Percentiles rank a stretch among this genome's conserved stretches.
Conservation (phyloP, 768 basidiomycete species). For the Candolleomyces efflorescens region DNA sequence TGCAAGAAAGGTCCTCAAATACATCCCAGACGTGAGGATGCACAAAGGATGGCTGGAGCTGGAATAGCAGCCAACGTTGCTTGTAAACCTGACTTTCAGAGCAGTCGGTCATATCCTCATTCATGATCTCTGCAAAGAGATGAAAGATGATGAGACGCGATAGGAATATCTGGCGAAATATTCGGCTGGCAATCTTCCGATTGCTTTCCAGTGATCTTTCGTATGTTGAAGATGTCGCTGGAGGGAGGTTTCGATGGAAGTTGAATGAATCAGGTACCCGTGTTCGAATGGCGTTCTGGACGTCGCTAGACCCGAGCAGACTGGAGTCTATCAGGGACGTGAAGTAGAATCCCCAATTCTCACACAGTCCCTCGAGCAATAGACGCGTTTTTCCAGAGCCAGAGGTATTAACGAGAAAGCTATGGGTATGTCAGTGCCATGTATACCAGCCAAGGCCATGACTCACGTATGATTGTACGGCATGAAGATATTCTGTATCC, state of each 20-base stretch:
- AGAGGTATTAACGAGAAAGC: slow-evolving; percentile 44
- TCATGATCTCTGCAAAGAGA: slow-evolving; percentile 32
- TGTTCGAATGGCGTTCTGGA: slow-evolving; percentile 35
- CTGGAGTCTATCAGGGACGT: slow-evolving; percentile 41
- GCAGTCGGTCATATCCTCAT: slow-evolving; percentile 5
- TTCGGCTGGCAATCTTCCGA: slow-evolving; percentile 30
- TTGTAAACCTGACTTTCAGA: slow-evolving; percentile 17
- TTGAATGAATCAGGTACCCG: slow-evolving; percentile 30
- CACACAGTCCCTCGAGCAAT: slow-evolving; percentile 40
- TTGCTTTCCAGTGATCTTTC: slow-evolving; percentile 28
- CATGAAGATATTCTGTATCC: slow-evolving; percentile 39
- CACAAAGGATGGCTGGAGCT: slow-evolving; percentile 34
- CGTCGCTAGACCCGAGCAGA: slow-evolving; percentile 39
- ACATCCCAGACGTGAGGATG: slow-evolving; percentile 35
- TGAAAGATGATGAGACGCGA: slow-evolving; percentile 38
- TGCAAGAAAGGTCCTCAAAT: slow-evolving; percentile 34
- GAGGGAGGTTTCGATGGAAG: slow-evolving; percentile 30
- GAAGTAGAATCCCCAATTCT: slow-evolving; percentile 46
- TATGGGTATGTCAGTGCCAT: slow-evolving; percentile 11
- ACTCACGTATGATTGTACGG: slow-evolving; percentile 39
- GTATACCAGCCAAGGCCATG: background rate
- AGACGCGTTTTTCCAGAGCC: slow-evolving; percentile 44
- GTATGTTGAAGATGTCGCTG: slow-evolving; percentile 25
- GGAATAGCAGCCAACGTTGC: slow-evolving; percentile 37
- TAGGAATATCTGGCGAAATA: slow-evolving; percentile 36